Percentiles rank a stretch among this genome's conserved stretches.
Evolutionary conservation across 495 filamentous ascomycete genomes (phyloP).

Genomic region (Hypoxylon crocopeplum): DNA sequence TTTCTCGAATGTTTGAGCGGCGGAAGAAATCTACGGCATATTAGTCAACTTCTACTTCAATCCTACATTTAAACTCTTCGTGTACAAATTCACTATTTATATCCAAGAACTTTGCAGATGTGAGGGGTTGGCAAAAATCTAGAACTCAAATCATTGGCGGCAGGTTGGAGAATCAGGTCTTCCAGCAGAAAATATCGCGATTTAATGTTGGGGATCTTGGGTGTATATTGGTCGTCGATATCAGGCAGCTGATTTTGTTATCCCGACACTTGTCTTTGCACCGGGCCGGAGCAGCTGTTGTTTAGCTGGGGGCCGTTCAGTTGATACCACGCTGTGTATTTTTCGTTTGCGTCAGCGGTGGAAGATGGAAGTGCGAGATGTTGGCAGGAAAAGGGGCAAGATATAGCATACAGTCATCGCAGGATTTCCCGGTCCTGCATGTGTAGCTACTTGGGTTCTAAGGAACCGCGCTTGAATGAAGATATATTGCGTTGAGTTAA

Average conservation of each 20-base stretch:
- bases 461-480: too few species aligned
- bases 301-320: conserved; percentile 2
- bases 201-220: conserved; percentile 9
- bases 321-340: conserved; percentile 21
- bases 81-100: conserved; percentile 28
- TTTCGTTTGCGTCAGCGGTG: conserved; percentile 11
- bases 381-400: background rate
- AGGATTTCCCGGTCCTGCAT: background rate
- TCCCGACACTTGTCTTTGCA: conserved; percentile 5
- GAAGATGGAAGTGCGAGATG: conserved; percentile 2
- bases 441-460: background rate
- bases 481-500: too few species aligned
- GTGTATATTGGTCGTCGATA: conserved; percentile 14
- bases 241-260: conserved; percentile 1
- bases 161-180: background rate
- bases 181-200: too few species aligned
- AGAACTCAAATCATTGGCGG: conserved; percentile 1
- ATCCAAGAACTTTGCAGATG: background rate
- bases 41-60: conserved; percentile 9
- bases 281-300: background rate
- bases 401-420: background rate
- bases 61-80: conserved; percentile 3
- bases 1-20: conserved; percentile 43
- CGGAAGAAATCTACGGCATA: conserved; percentile 42
- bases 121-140: conserved; percentile 5